Evolutionary conservation across 805 yeast genomes (phyloP).

Genomic region (Candida hungchunana): DNA sequence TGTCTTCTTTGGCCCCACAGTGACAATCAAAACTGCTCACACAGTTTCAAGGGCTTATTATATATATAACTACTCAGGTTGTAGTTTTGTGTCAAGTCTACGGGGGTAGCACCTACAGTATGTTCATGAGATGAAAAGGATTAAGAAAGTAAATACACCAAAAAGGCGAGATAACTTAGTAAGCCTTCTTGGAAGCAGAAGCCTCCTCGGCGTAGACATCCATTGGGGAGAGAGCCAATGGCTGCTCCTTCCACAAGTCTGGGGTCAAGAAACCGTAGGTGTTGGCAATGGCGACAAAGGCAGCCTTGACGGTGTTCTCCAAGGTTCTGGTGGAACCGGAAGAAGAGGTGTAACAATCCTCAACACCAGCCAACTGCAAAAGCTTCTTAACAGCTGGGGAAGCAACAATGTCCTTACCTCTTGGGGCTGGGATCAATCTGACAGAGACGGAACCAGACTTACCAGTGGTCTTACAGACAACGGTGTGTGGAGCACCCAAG

Average conservation of each 20-base stretch:
- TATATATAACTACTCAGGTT: no score
- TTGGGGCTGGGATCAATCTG: constrained; percentile 99
- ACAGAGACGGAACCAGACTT: constrained; percentile 99
- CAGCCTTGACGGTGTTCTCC: constrained; percentile 99
- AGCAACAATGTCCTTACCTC: constrained; percentile 99
- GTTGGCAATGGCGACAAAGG: constrained; percentile 99
- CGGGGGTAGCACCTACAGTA: no score
- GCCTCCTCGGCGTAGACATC: constrained; percentile 91
- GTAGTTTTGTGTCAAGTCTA: neutral
- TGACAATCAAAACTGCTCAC: no score
- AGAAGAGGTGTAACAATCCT: constrained; percentile 98
- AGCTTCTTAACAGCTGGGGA: constrained; percentile 99
- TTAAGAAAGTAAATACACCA: constrained; percentile 7
- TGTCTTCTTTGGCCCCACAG: neutral
- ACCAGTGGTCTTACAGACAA: constrained; percentile 96
- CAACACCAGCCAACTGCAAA: constrained; percentile 99
- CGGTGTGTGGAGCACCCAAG: constrained; percentile 99
- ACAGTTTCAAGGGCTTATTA: no score
- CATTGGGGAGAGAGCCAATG: constrained; percentile 87
- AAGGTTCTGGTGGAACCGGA: constrained; percentile 99
- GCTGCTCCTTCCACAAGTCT: constrained; percentile 91
- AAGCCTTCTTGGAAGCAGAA: constrained; percentile 56
- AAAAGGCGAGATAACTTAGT: constrained; percentile 13
- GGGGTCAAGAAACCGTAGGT: constrained; percentile 99
- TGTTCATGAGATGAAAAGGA: constrained; percentile 3